Evolutionary conservation across 768 basidiomycete species (phyloP), one percentile per base, ranked within the genome.

Genomic region (Tricholoma saponaceum): DNA sequence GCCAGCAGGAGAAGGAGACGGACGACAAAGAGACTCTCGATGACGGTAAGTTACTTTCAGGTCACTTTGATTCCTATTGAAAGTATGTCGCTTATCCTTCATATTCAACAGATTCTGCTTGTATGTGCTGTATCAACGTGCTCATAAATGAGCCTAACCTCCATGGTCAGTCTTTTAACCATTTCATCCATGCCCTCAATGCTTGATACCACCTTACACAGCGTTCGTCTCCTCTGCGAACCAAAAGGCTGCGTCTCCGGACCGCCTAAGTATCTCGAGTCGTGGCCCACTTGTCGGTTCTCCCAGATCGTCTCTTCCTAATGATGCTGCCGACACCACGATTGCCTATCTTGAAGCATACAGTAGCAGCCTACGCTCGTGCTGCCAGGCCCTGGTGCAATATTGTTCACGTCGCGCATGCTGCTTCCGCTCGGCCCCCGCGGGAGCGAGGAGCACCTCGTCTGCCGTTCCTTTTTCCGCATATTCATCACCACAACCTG

Each of bases 101-200:
- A 37, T 53, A 1, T 52, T 5, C 9, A 26, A 12, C 26, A 50
- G 55, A 51, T 49, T 56, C 49, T n/a, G 22, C 49, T 28, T 51
- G 55, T 35, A 50, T 51, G 49, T 56, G 55, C 50, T 56, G 49
- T 26, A 39, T 56, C 47, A 39, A 50, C 23, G 50, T 56, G 5
- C 55, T 56, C 20, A 28, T 51, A 22, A 51, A 51, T 26, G 55
- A 56, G 23, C 55, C 47, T 25, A 10, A 5, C 3, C 46, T 49
- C 7, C 46, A 28, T 14, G 6, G 47, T 28, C 16, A n/a, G 26
- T 47, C 16, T 49, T 25, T 10, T 14, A 25, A 25, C 5, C 14
- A 14, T 12, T 14, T 14, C 16, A 25, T 5, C 9, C 10, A 14
- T 44, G 10, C 4, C 5, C 10, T 14, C 18, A 23, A 12, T n/a